These are phyloP conservation scores for Candida sp. DNA, from an alignment of 1,139 yeast genomes.

Conservation along the genomic window DNA sequence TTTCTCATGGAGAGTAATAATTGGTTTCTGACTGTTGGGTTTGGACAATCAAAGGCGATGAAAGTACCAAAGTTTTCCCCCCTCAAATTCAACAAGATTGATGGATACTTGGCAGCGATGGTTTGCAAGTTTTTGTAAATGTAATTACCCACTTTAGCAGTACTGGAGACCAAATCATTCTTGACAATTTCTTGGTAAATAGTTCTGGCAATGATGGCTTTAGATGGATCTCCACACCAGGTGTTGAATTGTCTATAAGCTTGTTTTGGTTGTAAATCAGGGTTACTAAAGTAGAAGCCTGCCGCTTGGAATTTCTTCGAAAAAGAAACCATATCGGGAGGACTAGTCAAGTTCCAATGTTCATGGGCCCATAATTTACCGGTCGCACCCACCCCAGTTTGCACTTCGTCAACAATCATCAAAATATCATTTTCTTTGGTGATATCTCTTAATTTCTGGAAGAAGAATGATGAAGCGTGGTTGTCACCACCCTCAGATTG, in stretches of 20 bases:
- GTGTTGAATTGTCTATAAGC: constrained; percentile 80
- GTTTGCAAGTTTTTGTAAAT: constrained; percentile 44
- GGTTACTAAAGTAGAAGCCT: constrained; percentile 70
- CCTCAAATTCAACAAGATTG: constrained; percentile 50
- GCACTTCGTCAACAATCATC: constrained; percentile 70
- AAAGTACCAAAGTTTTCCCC: constrained; percentile 70
- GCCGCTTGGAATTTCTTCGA: constrained; percentile 80
- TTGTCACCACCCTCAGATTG: constrained; percentile 80
- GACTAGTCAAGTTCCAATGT: constrained; percentile 59
- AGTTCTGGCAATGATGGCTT: constrained; percentile 60
- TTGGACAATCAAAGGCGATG: constrained; percentile 68
- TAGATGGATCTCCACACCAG: constrained; percentile 82
- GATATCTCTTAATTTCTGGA: constrained; percentile 63
- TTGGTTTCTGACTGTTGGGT: constrained; percentile 45
- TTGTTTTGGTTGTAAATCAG: constrained; percentile 55
- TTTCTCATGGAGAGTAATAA: constrained; percentile 47
- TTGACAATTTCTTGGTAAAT: constrained; percentile 57
- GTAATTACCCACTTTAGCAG: constrained; percentile 59
- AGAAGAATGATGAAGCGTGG: constrained; percentile 58
- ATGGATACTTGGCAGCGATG: constrained; percentile 43
- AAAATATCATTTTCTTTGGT: constrained; percentile 57
- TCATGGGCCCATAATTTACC: constrained; percentile 76
- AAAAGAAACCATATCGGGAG: constrained; percentile 73
- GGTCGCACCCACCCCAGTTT: constrained; percentile 73
- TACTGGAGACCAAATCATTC: constrained; percentile 48